Evolutionary conservation across 1,284 basidiomycete genomes (phyloP), one percentile per base, ranked within the genome.

Genomic region (Trichosporon sp.): DNA sequence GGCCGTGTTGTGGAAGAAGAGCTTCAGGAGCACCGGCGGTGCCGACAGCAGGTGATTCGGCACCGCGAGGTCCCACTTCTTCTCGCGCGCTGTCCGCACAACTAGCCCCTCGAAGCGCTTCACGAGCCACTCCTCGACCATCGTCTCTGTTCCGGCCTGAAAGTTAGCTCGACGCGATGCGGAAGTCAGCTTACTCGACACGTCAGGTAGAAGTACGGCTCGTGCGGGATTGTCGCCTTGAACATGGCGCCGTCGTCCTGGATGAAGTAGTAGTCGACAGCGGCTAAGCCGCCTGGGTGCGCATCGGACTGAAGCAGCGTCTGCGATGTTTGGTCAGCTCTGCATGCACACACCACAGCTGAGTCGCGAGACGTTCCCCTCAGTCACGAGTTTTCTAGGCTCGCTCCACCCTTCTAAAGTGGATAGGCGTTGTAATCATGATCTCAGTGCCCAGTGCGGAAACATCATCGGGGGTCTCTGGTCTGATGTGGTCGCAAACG

Each of bases 241-340:
- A 99, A 99, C 89, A 93, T 93, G 35, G 88, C 89, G 3, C 96
- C 96, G 73, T 98, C 95, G 77, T 99, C 95, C 83, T 98, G 90
- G 75, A 99, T 94, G 77, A 99, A 99, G 83, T 98, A 98, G 76
- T 91, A 98, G 78, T 99, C 96, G 11, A 99, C 95, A 11, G 91
- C 95, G 5, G 93, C 91, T 73, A 89, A 90, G 18, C 94, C 94
- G 13, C 87, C 87, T 7, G 91, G 87, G 85, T 89, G 90, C 58
- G 91, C 89, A 2, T 92, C 85, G 76, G 95, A 93, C 80, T 92
- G 91, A 21, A 97, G 81, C 4, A 97, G 84, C 0, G 94, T 98
- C 89, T 94, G 69, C 15, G 18, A 31, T 60, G 56, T 13, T 21
- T 11, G 53, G 68, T 66, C 65, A 71, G 70, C 67, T 27, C 29